These are phyloP conservation scores for Vigna unguiculata DNA, from an alignment of 306 rosid species.

Conservation along the genomic window DNA sequence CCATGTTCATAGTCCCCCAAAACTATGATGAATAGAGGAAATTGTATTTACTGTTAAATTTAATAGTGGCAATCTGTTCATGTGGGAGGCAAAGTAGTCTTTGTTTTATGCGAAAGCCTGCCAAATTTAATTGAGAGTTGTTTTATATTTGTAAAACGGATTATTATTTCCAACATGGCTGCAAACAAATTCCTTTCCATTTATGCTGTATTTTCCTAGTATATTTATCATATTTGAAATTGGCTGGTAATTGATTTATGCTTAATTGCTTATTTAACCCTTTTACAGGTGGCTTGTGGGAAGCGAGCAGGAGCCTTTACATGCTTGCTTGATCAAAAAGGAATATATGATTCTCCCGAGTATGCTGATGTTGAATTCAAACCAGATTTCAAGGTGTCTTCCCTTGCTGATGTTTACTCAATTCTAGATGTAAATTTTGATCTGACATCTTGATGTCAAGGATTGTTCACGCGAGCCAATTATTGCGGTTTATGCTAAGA, in stretches of 20 bases:
- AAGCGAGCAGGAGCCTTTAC: constrained; percentile 87
- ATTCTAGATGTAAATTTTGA: constrained; percentile 74
- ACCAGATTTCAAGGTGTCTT: constrained; percentile 89
- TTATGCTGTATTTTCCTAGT: constrained; percentile 21
- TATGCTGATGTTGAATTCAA: constrained; percentile 54
- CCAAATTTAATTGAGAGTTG: constrained; percentile 1
- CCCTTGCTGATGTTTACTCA: constrained; percentile 68
- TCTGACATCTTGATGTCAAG: constrained; percentile 62
- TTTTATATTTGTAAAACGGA: constrained; percentile 1
- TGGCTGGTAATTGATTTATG: constrained; percentile 27
- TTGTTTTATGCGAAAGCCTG: constrained; percentile 6
- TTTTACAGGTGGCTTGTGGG: constrained; percentile 79
- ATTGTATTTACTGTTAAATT: constrained; percentile 19
- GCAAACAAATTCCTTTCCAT: constrained; percentile 37
- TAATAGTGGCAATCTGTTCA: background rate
- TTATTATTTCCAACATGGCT: background rate
- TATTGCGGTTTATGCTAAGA: constrained; percentile 30
- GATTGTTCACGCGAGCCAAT: constrained; percentile 6
- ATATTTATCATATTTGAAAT: constrained; percentile 13
- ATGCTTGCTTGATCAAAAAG: constrained; percentile 86
- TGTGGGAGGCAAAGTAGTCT: background rate
- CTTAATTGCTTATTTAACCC: constrained; percentile 17
- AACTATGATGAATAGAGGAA: constrained; percentile 23
- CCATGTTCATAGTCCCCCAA: background rate
- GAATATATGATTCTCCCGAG: constrained; percentile 70